phyloP scores from a whole-genome alignment of 768 basidiomycete species.

The Pleurotus giganteus region DNA sequence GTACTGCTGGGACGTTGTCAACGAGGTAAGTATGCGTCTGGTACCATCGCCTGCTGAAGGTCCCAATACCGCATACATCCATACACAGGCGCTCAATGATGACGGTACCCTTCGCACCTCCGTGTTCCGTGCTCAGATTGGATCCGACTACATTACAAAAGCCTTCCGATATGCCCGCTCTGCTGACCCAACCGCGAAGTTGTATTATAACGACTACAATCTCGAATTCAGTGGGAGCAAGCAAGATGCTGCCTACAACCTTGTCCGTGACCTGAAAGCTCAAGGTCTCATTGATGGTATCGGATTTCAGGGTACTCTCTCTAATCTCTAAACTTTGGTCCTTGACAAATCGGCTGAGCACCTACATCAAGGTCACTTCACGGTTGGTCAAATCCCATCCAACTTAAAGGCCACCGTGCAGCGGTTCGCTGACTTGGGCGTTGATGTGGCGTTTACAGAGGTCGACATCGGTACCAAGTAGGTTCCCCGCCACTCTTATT shows the following conservation, averaged over 20 bases:
- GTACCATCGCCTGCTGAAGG: background rate
- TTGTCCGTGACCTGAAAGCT: conserved; percentile 36
- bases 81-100: conserved; percentile 44
- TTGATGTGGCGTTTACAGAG: conserved; percentile 50
- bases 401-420: conserved; percentile 32
- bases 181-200: conserved; percentile 44
- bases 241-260: conserved; percentile 39
- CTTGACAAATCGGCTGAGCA: background rate
- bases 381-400: conserved; percentile 39
- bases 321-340: too few species aligned
- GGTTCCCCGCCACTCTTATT: conserved; percentile 18
- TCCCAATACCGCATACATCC: conserved; percentile 7
- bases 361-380: conserved; percentile 31
- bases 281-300: conserved; percentile 42
- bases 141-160: conserved; percentile 35
- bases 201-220: conserved; percentile 35
- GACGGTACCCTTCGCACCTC: conserved; percentile 43
- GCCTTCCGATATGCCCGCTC: conserved; percentile 42
- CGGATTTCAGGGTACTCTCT: conserved; percentile 19
- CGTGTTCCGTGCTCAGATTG: conserved; percentile 41
- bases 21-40: conserved; percentile 21
- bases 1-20: conserved; percentile 39
- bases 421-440: conserved; percentile 40
- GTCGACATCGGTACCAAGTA: conserved; percentile 42
- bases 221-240: conserved; percentile 33